Evolutionary conservation across 2,329 filamentous ascomycete genomes (phyloP), one percentile per base, ranked within the genome.

Genomic region (Lasiodiplodia sp.): DNA sequence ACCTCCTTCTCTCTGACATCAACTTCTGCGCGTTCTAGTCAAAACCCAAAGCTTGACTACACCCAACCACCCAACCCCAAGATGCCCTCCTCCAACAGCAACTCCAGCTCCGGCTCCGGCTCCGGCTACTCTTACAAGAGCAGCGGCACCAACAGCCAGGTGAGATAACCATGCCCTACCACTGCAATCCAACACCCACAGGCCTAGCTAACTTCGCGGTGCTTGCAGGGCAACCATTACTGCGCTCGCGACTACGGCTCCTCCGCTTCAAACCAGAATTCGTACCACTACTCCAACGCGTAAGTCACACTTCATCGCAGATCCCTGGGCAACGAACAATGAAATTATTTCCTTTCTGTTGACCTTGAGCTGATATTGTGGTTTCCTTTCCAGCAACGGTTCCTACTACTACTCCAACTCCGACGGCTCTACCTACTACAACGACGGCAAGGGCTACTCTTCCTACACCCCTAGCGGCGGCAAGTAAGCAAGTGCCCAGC

Each of bases 221-320:
- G 25, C 44, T 28, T 14, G 4, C 38, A 80, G 78, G 79, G 79
- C 69, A 81, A 81, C 71, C 79, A 79, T 71, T 81, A 78, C 71
- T 80, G 78, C 72, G 67, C 70, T 66, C 78, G 80, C 63, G 79
- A 82, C 71, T 79, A 79, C 69, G 78, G 67, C 64, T 72, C 74
- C 10, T 60, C 71, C 47, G 76, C 76, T n/a, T 67, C 75, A 10
- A 80, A 80, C 71, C 14, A 37, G 18, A 81, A 80, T 71, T 74
- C 76, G 12, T 82, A 81, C 72, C 79, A 82, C 67, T 81, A 81
- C 71, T 80, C 78, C 70, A 81, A 81, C 70, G 71, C 40, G 66
- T 71, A 70, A 72, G 70, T 51, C 28, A 14, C 18, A 4, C 1
- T 11, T n/a, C 12, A 25, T 12, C 14, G 37, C 21, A 18, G 16